Percentiles rank a stretch among this genome's conserved stretches.
These are phyloP conservation scores for Penicillium canariense DNA, from an alignment of 495 filamentous ascomycete genomes.

Conservation along the genomic window DNA sequence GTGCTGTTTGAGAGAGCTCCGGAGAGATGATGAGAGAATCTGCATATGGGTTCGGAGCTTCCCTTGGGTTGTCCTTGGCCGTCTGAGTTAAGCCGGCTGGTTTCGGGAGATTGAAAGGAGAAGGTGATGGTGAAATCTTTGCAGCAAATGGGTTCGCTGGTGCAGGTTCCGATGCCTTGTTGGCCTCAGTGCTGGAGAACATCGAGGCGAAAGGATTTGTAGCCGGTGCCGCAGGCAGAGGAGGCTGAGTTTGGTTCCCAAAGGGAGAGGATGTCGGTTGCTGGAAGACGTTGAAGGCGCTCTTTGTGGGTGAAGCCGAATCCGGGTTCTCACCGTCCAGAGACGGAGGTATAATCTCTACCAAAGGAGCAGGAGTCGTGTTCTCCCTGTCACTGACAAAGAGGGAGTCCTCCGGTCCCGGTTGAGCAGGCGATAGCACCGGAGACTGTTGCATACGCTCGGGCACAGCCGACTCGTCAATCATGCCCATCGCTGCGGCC, in stretches of 20 bases:
- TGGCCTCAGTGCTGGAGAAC: conserved; percentile 10
- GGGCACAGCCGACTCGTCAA: conserved; percentile 36
- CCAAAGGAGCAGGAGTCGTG: conserved; percentile 14
- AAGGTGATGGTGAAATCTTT: conserved; percentile 1
- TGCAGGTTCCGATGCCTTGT: neutral
- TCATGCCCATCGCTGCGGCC: conserved; percentile 45
- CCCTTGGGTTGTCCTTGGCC: too few relatives aligned
- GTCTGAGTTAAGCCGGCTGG: conserved; percentile 7
- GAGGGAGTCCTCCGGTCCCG: conserved; percentile 31
- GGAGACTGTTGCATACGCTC: conserved; percentile 8
- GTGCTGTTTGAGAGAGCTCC: neutral
- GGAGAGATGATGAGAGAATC: neutral
- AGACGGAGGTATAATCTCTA: conserved; percentile 1
- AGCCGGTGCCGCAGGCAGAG: neutral
- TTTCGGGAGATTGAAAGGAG: conserved; percentile 17
- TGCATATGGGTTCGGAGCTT: neutral
- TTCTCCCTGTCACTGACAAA: conserved; percentile 47
- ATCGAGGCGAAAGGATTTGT: conserved; percentile 16
- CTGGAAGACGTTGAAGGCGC: conserved; percentile 6
- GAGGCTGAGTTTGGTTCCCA: neutral
- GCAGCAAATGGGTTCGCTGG: conserved; percentile 21
- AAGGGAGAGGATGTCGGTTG: conserved; percentile 10
- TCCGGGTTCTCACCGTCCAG: neutral
- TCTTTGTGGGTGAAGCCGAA: conserved; percentile 4
- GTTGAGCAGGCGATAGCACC: neutral